Base-by-base conservation (phyloP, 2,329 filamentous ascomycete species). In the Fusarium succisae region DNA sequence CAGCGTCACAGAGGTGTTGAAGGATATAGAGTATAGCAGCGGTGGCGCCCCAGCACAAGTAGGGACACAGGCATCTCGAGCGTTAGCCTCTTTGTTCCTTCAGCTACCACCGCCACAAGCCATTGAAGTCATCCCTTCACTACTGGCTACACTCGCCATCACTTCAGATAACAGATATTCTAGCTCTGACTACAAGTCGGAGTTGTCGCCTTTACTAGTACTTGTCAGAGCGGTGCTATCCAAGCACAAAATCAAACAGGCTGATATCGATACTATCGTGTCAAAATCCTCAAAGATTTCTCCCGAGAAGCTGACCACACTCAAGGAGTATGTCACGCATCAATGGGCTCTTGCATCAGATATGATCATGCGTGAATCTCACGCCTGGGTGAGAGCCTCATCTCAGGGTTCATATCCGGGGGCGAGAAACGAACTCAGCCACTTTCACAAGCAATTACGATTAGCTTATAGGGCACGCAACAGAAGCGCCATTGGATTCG, bases 131-230 rank as follows among this genome's bases (percentile, higher is more conserved):
- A 48, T 82, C 2, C 79, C 82, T 8, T 79, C 73, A 3, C 82
- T 84, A 22, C 38, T 84, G 41, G 71, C 80, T 17, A 82, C 82
- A 5, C 17, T 82, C 4, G 78, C 80, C 22, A 64, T 82, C 26
- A 51, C 81, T 11, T 80, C 80, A 10, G 81, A 83, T 47, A 45
- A 60, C 22, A 76, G 75, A 44, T 66, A 71, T 6, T 54, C 76
- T 10, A 64, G 66, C 20, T 47, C 54, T 2, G 51, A 44, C 4
- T 58, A 59, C 10, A 74, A 72, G 41, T 62, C 44, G 28, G 50
- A 76, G 28, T 66, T 79, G 22, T 78, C 80, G 22, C 81, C 81
- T 6, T 72, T 83, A 24, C 66, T 83, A 37, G 60, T 79, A 7
- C 74, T 80, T 17, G 75, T 80, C 11, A 71, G 71, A 11, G 44